A percentile compares a stretch with the other conserved stretches of the same genome.
Conservation (phyloP, 2,329 filamentous ascomycete species). For the Magnaporthiopsis incrustans region DNA sequence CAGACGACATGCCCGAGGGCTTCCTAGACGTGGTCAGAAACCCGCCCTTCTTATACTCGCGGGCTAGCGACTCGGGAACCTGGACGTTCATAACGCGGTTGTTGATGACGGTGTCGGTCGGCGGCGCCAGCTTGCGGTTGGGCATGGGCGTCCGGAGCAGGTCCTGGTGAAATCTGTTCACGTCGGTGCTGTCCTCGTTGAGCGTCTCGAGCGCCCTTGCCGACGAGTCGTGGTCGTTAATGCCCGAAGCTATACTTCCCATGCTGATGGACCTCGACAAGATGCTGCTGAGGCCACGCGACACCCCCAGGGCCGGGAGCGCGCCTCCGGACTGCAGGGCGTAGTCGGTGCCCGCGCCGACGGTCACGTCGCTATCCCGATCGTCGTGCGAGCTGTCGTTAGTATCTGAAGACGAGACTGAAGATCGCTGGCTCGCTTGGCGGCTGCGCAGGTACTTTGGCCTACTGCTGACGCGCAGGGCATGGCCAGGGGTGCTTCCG, state of each 20-base stretch:
- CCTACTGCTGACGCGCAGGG: conserved; percentile 36
- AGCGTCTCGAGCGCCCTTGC: conserved; percentile 33
- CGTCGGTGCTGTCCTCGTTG: conserved; percentile 37
- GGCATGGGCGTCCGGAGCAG: conserved; percentile 57
- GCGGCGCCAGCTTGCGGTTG: conserved; percentile 43
- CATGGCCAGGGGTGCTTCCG: conserved; percentile 37
- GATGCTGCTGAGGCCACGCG: conserved; percentile 42
- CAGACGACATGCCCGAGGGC: conserved; percentile 41
- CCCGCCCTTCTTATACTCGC: conserved; percentile 74
- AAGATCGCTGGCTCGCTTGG: conserved; percentile 50
- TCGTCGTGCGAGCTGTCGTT: conserved; percentile 50
- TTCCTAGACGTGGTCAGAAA: conserved; percentile 53
- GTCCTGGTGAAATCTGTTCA: conserved; percentile 7
- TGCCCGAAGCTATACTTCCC: conserved; percentile 78
- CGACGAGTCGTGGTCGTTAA: conserved; percentile 48
- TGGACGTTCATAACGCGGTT: conserved; percentile 85
- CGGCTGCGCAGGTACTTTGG: conserved; percentile 52
- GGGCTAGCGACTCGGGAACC: conserved; percentile 79
- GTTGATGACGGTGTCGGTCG: conserved; percentile 81
- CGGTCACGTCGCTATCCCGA: conserved; percentile 63
- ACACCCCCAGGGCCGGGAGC: conserved; percentile 45
- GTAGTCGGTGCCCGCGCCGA: conserved; percentile 63
- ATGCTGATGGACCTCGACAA: conserved; percentile 75
- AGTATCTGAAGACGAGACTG: conserved; percentile 50
- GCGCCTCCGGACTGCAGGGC: conserved; percentile 77